phyloP scores from a whole-genome alignment of 495 filamentous ascomycete species.

The Neurospora sp. region DNA sequence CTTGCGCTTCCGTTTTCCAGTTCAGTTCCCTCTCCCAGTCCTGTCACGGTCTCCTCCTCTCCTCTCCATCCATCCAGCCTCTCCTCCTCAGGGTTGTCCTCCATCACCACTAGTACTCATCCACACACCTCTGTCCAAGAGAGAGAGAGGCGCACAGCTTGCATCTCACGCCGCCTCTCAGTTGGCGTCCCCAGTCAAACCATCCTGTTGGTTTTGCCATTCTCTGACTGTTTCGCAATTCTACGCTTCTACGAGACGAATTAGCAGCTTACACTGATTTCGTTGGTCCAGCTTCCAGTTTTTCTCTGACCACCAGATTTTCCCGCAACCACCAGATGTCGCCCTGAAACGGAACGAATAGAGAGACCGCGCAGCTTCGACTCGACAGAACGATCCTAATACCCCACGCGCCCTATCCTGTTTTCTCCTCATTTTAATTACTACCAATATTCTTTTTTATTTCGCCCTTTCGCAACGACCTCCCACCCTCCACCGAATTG shows the following conservation, averaged over 20 bases:
- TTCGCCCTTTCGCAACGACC: constrained; percentile 1
- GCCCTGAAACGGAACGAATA: constrained; percentile 13
- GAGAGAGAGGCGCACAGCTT: neutral
- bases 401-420: neutral
- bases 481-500: constrained; percentile 1
- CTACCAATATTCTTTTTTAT: constrained; percentile 3
- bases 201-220: neutral
- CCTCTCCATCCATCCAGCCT: neutral
- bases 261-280: constrained; percentile 14
- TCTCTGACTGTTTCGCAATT: neutral
- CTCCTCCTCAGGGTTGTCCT: neutral
- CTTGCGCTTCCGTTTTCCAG: neutral
- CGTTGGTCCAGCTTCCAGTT: neutral
- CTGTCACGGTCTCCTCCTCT: neutral
- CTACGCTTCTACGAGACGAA: constrained; percentile 13
- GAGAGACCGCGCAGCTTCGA: constrained; percentile 3
- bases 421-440: constrained; percentile 1
- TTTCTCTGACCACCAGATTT: constrained; percentile 12
- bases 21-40: neutral
- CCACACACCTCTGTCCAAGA: neutral
- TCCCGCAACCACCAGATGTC: constrained; percentile 19
- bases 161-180: constrained; percentile 11
- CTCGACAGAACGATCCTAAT: neutral
- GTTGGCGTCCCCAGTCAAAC: constrained; percentile 1
- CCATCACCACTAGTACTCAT: neutral